Percentiles rank a stretch among this genome's conserved stretches.
Evolutionary conservation across 2,329 filamentous ascomycete genomes (phyloP).

Genomic region (Curvularia eragrostidis): DNA sequence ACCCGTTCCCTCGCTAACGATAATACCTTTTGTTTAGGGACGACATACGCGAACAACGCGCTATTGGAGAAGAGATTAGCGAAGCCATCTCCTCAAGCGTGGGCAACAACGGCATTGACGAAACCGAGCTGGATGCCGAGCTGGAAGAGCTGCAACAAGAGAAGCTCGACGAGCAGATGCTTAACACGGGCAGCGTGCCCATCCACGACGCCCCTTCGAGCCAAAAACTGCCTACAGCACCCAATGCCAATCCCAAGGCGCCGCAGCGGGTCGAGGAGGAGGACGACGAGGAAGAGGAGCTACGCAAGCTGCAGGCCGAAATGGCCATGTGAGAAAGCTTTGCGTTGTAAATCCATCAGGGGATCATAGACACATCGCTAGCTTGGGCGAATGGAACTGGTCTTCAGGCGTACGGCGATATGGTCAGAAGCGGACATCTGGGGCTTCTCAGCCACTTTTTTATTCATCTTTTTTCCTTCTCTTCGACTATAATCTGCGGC

Average conservation of each 20-base stretch:
- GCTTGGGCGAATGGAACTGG: slow-evolving; percentile 1
- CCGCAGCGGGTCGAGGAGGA: slow-evolving; percentile 66
- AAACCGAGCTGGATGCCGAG: slow-evolving; percentile 84
- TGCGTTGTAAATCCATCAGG: too few relatives aligned
- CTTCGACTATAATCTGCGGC: slow-evolving; percentile 15
- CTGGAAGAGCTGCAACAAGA: slow-evolving; percentile 89
- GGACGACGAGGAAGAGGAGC: slow-evolving; percentile 94
- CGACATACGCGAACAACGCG: slow-evolving; percentile 87
- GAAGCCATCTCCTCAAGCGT: slow-evolving; percentile 77
- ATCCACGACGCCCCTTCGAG: slow-evolving; percentile 68
- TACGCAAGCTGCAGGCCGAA: slow-evolving; percentile 90
- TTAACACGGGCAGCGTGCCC: slow-evolving; percentile 84
- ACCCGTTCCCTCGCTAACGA: slow-evolving; percentile 15
- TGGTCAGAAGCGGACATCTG: slow-evolving; percentile 16
- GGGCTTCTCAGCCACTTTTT: slow-evolving; percentile 10
- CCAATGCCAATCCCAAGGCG: slow-evolving; percentile 65
- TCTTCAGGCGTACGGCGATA: slow-evolving; percentile 31
- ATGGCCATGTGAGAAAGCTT: slow-evolving; percentile 79
- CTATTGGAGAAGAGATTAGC: slow-evolving; percentile 90
- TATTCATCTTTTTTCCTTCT: slow-evolving; percentile 8
- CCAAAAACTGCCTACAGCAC: slow-evolving; percentile 79
- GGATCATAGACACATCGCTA: background rate
- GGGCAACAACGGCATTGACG: slow-evolving; percentile 76
- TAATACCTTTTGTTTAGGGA: slow-evolving; percentile 77
- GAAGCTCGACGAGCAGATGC: slow-evolving; percentile 90